Evolutionary conservation across 164 flowering plant species (phyloP), one percentile per base, ranked within the genome.

Genomic region (Liriodendron chinense): DNA sequence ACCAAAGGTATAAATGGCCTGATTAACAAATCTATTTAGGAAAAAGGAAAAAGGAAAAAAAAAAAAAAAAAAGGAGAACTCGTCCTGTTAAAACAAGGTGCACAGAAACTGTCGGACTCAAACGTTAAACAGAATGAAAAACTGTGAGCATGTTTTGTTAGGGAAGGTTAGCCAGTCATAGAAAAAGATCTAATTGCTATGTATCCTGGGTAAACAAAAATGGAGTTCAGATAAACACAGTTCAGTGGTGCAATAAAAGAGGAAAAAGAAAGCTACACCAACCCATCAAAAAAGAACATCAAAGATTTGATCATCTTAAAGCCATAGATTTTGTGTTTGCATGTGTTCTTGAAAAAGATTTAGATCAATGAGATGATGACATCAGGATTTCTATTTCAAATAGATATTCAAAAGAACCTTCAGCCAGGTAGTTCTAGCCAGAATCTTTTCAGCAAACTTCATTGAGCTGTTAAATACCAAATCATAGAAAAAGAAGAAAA

Each of bases 11-110:
- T 6, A 67, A 14, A 12, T 67, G 28, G 18, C 14, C 69, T 64
- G 67, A 23, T 64, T 64, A 67, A 67, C 18, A 63, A 67, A 67
- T 28, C 49, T 67, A 34, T 34, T 34, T n/a, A n/a, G n/a, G n/a
- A n/a, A n/a, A n/a, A n/a, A n/a, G n/a, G n/a, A n/a, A n/a, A n/a
- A n/a, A n/a, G n/a, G n/a, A n/a, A n/a, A n/a, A n/a, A n/a, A n/a
- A n/a, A n/a, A n/a, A n/a, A n/a, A n/a, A n/a, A n/a, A n/a, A n/a
- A n/a, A 34, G 43, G 43, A 34, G 43, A 6, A 34, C 5, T 34
- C 43, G 5, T 34, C 43, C 43, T 34, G 7, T 34, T 34, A 6
- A 34, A 34, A 34, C 5, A 7, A 34, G 43, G 43, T 34, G 43
- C 43, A 34, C 3, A 34, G 43, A 34, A 34, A 34, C 43, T 34